Evolutionary conservation across 192 early-diverging fungal species (phyloP).

Genomic region (Backusella sp.): DNA sequence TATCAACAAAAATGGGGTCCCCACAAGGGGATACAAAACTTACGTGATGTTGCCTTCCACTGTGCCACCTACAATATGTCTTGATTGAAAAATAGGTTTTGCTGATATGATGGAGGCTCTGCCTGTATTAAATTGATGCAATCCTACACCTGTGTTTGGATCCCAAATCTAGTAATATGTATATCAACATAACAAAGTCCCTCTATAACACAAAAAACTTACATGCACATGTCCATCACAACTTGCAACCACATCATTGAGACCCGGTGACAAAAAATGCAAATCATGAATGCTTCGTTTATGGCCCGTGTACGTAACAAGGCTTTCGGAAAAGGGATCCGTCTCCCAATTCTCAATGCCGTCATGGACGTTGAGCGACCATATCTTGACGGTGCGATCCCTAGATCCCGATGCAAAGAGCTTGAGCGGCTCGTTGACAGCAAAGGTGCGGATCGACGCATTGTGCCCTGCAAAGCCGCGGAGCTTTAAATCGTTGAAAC

Average conservation of each 20-base stretch:
- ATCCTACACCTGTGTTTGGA: constrained; percentile 48
- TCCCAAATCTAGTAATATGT: constrained; percentile 47
- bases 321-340: constrained; percentile 48
- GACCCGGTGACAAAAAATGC: constrained; percentile 51
- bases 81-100: constrained; percentile 48
- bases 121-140: constrained; percentile 50
- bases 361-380: constrained; percentile 58
- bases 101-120: constrained; percentile 45
- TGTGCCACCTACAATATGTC: constrained; percentile 49
- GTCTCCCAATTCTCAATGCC: constrained; percentile 54
- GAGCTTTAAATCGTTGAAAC: constrained; percentile 62
- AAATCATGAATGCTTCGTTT: constrained; percentile 47
- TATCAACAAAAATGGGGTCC: neutral
- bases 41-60: constrained; percentile 48
- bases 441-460: constrained; percentile 47
- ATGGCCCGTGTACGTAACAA: constrained; percentile 56
- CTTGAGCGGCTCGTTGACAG: constrained; percentile 50
- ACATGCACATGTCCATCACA: constrained; percentile 62
- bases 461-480: constrained; percentile 56
- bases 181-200: neutral
- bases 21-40: neutral
- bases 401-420: constrained; percentile 58
- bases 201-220: constrained; percentile 7
- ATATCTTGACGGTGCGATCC: constrained; percentile 62
- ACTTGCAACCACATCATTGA: constrained; percentile 50